A percentile compares a stretch with the other conserved stretches of the same genome.
These are phyloP conservation scores for Primulina huaijiensis DNA, from an alignment of 257 asterid species.

Conservation along the genomic window DNA sequence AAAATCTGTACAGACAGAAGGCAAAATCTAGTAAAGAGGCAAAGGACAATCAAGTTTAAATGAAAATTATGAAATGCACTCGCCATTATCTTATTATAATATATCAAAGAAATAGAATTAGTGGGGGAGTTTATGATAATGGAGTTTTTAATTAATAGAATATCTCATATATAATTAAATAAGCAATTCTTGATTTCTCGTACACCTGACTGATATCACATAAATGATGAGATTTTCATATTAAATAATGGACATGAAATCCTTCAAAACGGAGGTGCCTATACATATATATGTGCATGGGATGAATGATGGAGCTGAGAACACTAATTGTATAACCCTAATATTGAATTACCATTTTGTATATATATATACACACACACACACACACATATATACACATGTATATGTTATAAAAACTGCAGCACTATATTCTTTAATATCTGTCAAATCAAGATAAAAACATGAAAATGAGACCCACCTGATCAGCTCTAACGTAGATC, in stretches of 20 bases:
- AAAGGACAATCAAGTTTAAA: slow-evolving; percentile 39
- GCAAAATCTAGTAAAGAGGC: slow-evolving; percentile 54
- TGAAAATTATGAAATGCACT: slow-evolving; percentile 37
- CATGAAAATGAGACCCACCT: slow-evolving; percentile 31
- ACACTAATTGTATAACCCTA: no score
- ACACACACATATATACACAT: not conserved
- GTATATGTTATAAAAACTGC: slow-evolving; percentile 13
- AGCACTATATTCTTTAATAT: slow-evolving; percentile 20
- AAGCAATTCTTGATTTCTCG: slow-evolving; percentile 38
- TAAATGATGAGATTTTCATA: slow-evolving; percentile 29
- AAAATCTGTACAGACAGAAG: slow-evolving; percentile 53
- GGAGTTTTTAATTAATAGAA: slow-evolving; percentile 11
- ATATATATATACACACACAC: no score
- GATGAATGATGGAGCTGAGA: not conserved
- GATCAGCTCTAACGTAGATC: slow-evolving; percentile 25
- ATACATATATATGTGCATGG: slow-evolving; percentile 8
- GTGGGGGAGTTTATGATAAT: slow-evolving; percentile 32
- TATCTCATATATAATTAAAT: slow-evolving; percentile 15
- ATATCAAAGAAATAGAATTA: slow-evolving; percentile 20
- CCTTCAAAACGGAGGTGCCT: not conserved
- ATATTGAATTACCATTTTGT: not conserved
- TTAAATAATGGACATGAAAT: slow-evolving; percentile 23
- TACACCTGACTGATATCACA: slow-evolving; percentile 32
- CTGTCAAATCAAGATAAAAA: slow-evolving; percentile 16
- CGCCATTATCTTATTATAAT: slow-evolving; percentile 17